phyloP scores from a whole-genome alignment of 2,329 filamentous ascomycete species.

The Aspergillus sp. region DNA sequence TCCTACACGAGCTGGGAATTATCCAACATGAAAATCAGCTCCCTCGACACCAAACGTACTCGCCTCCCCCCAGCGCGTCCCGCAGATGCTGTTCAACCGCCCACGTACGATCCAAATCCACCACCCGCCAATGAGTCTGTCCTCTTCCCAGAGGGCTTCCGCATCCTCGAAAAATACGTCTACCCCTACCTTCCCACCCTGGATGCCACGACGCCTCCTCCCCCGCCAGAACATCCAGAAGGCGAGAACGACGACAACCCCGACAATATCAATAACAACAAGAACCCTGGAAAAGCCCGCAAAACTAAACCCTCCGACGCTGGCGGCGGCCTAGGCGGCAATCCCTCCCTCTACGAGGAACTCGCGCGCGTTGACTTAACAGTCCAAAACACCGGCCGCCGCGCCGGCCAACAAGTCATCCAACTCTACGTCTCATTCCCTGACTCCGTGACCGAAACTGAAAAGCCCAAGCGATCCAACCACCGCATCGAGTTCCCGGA shows the following conservation, averaged over 20 bases:
- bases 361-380: constrained; percentile 48
- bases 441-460: constrained; percentile 28
- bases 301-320: constrained; percentile 54
- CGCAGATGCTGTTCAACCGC: constrained; percentile 46
- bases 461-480: constrained; percentile 26
- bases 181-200: constrained; percentile 66
- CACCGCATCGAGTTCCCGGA: constrained; percentile 61
- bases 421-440: constrained; percentile 70
- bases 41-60: constrained; percentile 49
- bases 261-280: constrained; percentile 57
- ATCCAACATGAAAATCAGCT: constrained; percentile 51
- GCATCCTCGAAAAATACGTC: constrained; percentile 66
- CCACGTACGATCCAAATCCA: constrained; percentile 55
- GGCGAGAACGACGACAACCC: constrained; percentile 56
- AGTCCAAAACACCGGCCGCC: constrained; percentile 50
- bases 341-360: constrained; percentile 52
- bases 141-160: constrained; percentile 62
- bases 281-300: constrained; percentile 31
- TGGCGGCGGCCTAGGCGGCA: constrained; percentile 61
- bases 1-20: constrained; percentile 76
- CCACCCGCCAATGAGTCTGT: constrained; percentile 55
- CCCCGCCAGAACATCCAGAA: constrained; percentile 30
- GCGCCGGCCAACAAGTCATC: constrained; percentile 52
- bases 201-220: constrained; percentile 45
- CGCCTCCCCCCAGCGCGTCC: constrained; percentile 46